Evolutionary conservation across 441 rosid genomes (phyloP), one percentile per base, ranked within the genome.

Genomic region (Adansonia rubrostipa): DNA sequence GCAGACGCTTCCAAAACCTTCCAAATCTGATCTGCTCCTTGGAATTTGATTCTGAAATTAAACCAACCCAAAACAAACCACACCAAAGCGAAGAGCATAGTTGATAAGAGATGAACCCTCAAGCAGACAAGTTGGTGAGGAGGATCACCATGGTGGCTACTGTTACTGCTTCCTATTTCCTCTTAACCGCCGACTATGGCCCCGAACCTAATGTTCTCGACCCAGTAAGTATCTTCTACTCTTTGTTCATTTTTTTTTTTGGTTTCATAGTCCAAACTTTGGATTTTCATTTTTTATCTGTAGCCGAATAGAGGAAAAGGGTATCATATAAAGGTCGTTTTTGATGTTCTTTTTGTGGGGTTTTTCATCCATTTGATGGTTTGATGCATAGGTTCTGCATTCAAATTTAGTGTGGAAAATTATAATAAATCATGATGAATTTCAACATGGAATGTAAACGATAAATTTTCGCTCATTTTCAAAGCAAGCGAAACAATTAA

Each of bases 61-160:
- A 5, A 36, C 42, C 42, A 36, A 36, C 42, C 42, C 42, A 36
- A 36, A 5, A 4, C 42, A 36, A 36, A 5, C 42, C 5, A 36
- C 42, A 4, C 42, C 42, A 36, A 36, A 36, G 42, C 42, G 42
- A 53, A 17, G 1, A 11, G 10, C 73, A 47, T 28, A 58, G 14
- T 58, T 53, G 74, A 66, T 44, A 19, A 54, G 48, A 3, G 77
- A 90, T 95, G 90, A 87, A 89, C 80, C 92, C 93, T 7, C 81
- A 80, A 77, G 79, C 87, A 47, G 98, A 95, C 78, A 93, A 91
- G 86, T 48, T 95, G 9, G 92, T 95, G 87, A 91, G 89, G 90
- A 90, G 92, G 74, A 91, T 90, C 19, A 93, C 99, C 8, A 87
- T 92, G 91, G 93, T 90, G 84, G 97, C 96, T 28, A 93, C 99